Evolutionary conservation across 1,284 basidiomycete species (phyloP).

Genomic region (Agroathelia rolfsii): DNA sequence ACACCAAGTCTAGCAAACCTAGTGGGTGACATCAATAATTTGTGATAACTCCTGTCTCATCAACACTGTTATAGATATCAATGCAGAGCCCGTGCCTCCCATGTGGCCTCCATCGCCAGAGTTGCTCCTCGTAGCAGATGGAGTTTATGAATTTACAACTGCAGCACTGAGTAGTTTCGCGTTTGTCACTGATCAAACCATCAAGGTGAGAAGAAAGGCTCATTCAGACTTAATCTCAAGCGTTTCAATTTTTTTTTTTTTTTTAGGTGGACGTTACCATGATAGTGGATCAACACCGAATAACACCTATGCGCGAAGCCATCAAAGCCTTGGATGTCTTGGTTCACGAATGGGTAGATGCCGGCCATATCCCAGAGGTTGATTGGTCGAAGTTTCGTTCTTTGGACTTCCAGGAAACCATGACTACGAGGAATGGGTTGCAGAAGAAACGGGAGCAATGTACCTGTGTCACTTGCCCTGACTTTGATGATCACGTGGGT

Average conservation of each 20-base stretch:
- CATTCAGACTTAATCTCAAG: neutral
- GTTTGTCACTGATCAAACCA: constrained; percentile 57
- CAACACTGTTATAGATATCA: constrained; percentile 39
- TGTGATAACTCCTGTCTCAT: constrained; percentile 1
- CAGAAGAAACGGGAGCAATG: constrained; percentile 32
- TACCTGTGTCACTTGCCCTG: constrained; percentile 46
- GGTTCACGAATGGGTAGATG: constrained; percentile 45
- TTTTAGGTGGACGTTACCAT: constrained; percentile 60
- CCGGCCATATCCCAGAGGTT: constrained; percentile 52
- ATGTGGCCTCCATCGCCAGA: constrained; percentile 59
- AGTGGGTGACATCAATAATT: constrained; percentile 29
- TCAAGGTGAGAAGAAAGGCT: constrained; percentile 52
- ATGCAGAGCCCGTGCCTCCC: constrained; percentile 56
- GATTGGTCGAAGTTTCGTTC: constrained; percentile 79
- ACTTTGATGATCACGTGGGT: constrained; percentile 65
- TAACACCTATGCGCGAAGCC: constrained; percentile 49
- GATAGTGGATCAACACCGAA: constrained; percentile 58
- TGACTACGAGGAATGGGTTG: constrained; percentile 52
- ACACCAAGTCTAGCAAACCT: constrained; percentile 43
- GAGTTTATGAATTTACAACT: constrained; percentile 60
- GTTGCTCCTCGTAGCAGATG: constrained; percentile 37
- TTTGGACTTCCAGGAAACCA: constrained; percentile 88
- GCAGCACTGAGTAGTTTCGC: constrained; percentile 72
- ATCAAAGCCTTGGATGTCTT: constrained; percentile 38
- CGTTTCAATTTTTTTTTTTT: constrained; percentile 8